Conservation (phyloP, 345 rosid species). For the Litchi chinensis region DNA sequence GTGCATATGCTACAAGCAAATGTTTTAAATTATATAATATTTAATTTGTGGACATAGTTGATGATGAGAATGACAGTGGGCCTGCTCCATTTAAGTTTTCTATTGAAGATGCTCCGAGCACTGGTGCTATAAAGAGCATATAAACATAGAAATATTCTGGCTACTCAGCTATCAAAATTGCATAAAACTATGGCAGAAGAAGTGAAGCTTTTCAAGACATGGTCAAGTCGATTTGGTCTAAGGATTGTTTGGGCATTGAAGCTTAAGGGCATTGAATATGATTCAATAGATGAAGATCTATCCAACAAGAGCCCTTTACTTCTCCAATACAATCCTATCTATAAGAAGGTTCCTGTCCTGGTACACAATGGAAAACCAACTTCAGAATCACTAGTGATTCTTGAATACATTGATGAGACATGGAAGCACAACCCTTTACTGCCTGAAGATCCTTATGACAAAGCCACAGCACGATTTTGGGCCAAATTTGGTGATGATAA, state of each 20-base stretch:
- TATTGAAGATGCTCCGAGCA: too few relatives aligned
- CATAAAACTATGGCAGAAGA: conserved; percentile 23
- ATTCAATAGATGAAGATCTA: conserved; percentile 36
- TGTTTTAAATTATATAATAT: too few relatives aligned
- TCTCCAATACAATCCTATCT: conserved; percentile 34
- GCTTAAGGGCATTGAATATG: conserved; percentile 31
- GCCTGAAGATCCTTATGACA: conserved; percentile 30
- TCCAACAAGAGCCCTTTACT: conserved; percentile 33
- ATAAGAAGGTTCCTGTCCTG: conserved; percentile 39
- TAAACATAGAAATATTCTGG: too few relatives aligned
- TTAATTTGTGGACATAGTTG: too few relatives aligned
- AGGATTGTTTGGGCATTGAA: conserved; percentile 40
- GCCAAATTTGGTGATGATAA: conserved; percentile 37
- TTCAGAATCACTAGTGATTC: conserved; percentile 35
- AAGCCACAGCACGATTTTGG: conserved; percentile 35
- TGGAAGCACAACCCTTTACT: conserved; percentile 37
- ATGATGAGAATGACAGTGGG: too few relatives aligned
- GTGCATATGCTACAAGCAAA: too few relatives aligned
- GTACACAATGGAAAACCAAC: conserved; percentile 33
- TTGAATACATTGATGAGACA: conserved; percentile 41
- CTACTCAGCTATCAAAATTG: not conserved
- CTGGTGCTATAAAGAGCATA: too few relatives aligned
- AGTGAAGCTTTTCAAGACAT: conserved; percentile 42
- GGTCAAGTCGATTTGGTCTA: conserved; percentile 35
- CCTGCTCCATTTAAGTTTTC: too few relatives aligned